Conservation (phyloP, 2,329 filamentous ascomycete species). For the Paecilomyces fulvus region DNA sequence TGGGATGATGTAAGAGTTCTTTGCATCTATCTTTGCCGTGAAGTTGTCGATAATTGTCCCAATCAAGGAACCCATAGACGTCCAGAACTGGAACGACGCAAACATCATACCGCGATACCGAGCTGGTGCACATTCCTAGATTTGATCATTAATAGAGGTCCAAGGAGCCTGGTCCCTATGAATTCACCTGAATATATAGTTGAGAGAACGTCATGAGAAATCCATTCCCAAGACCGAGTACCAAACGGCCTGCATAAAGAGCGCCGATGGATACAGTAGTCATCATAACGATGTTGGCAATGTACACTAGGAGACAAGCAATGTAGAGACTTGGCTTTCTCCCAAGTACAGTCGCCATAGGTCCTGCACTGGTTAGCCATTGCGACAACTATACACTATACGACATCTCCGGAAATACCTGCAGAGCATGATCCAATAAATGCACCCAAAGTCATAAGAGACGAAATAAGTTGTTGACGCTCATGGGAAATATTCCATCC, state of each 20-base stretch:
- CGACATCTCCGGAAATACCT: constrained; percentile 11
- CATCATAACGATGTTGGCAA: constrained; percentile 53
- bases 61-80: constrained; percentile 38
- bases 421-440: constrained; percentile 35
- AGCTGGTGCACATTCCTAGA: constrained; percentile 42
- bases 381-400: neutral
- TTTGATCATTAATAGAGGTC: neutral
- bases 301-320: constrained; percentile 42
- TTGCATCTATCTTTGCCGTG: constrained; percentile 29
- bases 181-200: constrained; percentile 40
- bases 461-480: constrained; percentile 39
- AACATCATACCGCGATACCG: constrained; percentile 43
- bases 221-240: constrained; percentile 50
- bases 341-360: constrained; percentile 34
- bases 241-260: constrained; percentile 47
- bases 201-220: constrained; percentile 51
- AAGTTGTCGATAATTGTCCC: constrained; percentile 39
- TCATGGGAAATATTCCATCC: constrained; percentile 29
- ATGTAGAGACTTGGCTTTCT: constrained; percentile 38
- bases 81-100: constrained; percentile 42
- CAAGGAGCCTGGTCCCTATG: constrained; percentile 14
- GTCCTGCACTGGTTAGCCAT: constrained; percentile 10
- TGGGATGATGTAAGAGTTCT: constrained; percentile 41
- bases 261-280: constrained; percentile 44
- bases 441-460: constrained; percentile 40